These are phyloP conservation scores for Priceomyces castillae DNA, from an alignment of 805 yeast species.

Conservation along the genomic window DNA sequence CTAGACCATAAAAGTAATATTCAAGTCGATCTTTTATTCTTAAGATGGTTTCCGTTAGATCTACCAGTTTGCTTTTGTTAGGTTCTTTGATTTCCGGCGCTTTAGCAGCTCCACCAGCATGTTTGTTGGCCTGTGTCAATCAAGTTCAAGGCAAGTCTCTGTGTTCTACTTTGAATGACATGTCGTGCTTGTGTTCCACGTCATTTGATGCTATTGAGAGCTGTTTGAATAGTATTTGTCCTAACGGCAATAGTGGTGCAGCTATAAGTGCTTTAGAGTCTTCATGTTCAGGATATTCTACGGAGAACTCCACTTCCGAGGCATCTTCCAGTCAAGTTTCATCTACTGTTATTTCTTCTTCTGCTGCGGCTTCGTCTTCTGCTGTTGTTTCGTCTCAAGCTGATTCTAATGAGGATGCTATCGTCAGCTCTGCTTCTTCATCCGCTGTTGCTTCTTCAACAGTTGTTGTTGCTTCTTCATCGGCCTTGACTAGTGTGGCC, in stretches of 20 bases:
- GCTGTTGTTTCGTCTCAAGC: constrained; percentile 12
- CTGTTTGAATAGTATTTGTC: constrained; percentile 71
- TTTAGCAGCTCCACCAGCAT: constrained; percentile 84
- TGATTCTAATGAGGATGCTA: constrained; percentile 15
- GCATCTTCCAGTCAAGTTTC: no score
- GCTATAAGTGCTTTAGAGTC: constrained; percentile 60
- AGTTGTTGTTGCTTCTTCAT: constrained; percentile 16
- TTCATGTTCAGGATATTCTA: constrained; percentile 49
- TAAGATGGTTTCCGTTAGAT: constrained; percentile 15
- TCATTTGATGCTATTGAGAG: constrained; percentile 51
- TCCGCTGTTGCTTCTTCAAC: constrained; percentile 15
- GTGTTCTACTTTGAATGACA: constrained; percentile 60
- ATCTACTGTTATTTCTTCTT: constrained; percentile 24
- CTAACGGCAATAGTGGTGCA: constrained; percentile 52
- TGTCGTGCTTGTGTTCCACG: constrained; percentile 65
- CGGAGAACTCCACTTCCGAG: constrained; percentile 13
- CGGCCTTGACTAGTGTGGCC: constrained; percentile 18
- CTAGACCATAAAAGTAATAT: not conserved
- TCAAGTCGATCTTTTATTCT: constrained; percentile 8
- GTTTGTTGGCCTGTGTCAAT: constrained; percentile 85
- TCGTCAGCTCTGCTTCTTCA: constrained; percentile 16
- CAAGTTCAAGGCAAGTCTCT: constrained; percentile 56
- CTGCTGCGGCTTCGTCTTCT: constrained; percentile 20
- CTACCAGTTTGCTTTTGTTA: constrained; percentile 29
- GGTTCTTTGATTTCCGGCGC: constrained; percentile 44